Base-by-base conservation (phyloP, 140 eudicot genomes). In the Stevia rebaudiana region DNA sequence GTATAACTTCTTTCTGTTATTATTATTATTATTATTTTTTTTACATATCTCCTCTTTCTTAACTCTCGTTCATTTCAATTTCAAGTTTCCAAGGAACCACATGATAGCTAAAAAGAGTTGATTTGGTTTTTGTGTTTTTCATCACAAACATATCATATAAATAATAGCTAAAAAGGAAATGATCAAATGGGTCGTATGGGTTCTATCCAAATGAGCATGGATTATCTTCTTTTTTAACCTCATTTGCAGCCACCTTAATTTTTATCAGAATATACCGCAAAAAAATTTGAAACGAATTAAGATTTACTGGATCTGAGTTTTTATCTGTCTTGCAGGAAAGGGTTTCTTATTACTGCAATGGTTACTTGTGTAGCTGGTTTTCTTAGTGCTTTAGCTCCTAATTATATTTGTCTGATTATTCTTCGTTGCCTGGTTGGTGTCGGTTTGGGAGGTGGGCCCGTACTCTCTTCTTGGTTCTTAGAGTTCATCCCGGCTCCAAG, bases 401-500 rank as follows among this genome's bases (percentile, higher is more conserved):
- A 83, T 37, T 76, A 74, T 17, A 36, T 12, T 22, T 60, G 23
- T 53, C 67, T 86, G 41, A 19, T 86, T 46, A 55, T 70, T 52
- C 78, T 80, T 1, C 95, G 95, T 4, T 67, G 81, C 74, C 36
- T 86, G 6, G 84, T 86, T 50, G 95, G 90, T 41, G 12, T 83
- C 73, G 95, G 95, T 31, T 28, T 78, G 4, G 90, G 95, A 41
- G 95, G 95, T 16, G 85, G 79, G 53, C 87, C 83, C 11, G 87
- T 86, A 11, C 75, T 77, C 61, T 72, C 79, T 28, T 80, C 95
- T 19, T 86, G 87, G 86, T 86, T 86, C 73, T 76, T 86, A 5
- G 95, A 86, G 62, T 86, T 86, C 57, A 69, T 86, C 55, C 89
- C 90, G n/a, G 81, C 89, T 62, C 81, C 86, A 28, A 70, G 81